phyloP scores from a whole-genome alignment of 1,284 basidiomycete species.

The Ganoderma lingzhi region DNA sequence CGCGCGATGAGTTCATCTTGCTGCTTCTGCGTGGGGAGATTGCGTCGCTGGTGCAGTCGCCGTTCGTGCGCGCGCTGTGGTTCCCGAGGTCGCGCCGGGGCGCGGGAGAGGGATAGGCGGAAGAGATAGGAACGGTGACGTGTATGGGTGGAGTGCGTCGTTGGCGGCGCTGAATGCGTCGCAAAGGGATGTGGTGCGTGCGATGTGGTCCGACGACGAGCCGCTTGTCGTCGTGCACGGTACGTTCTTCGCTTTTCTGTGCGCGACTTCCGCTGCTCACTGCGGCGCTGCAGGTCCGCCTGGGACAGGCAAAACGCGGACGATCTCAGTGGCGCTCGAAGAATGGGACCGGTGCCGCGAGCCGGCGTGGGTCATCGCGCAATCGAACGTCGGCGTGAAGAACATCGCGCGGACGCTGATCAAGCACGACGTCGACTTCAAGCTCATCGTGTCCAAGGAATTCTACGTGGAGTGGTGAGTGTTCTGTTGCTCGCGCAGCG shows the following conservation, averaged over 20 bases:
- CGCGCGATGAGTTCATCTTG: constrained; percentile 29
- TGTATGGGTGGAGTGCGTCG: background rate
- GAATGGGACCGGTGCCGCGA: constrained; percentile 9
- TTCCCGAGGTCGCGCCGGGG: constrained; percentile 6
- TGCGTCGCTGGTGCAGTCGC: background rate
- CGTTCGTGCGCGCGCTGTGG: constrained; percentile 12
- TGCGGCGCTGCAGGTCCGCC: constrained; percentile 24
- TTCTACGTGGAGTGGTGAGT: constrained; percentile 66
- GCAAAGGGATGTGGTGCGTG: constrained; percentile 27
- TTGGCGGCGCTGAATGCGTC: constrained; percentile 29
- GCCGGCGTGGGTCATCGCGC: constrained; percentile 43
- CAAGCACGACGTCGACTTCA: constrained; percentile 44
- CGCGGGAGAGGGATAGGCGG: background rate
- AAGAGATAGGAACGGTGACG: background rate
- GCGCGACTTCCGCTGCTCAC: background rate
- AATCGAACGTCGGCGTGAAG: constrained; percentile 54
- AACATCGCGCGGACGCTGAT: constrained; percentile 59
- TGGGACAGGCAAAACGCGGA: constrained; percentile 44
- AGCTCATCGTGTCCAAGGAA: constrained; percentile 55
- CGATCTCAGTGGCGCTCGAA: constrained; percentile 41
- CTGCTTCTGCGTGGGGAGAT: constrained; percentile 11
- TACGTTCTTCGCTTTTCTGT: background rate
- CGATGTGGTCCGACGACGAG: constrained; percentile 19
- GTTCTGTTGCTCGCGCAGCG: background rate
- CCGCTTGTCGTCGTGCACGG: constrained; percentile 26